These are phyloP conservation scores for Asclepias syriaca DNA, from an alignment of 257 asterid species.

Conservation along the genomic window DNA sequence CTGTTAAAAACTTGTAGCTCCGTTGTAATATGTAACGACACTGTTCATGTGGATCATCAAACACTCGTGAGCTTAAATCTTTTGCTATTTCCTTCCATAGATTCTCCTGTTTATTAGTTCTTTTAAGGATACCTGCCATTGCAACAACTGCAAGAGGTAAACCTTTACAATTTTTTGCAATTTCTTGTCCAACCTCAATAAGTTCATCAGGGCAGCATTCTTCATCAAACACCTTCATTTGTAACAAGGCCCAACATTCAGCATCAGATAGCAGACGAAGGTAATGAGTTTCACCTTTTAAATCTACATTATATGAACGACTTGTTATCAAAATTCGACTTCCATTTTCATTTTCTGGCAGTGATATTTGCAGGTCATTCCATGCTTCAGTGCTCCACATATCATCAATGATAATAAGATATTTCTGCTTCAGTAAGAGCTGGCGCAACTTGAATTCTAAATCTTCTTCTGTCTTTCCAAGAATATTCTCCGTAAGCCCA, in stretches of 20 bases:
- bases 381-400: constrained; percentile 5
- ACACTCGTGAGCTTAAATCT: not conserved
- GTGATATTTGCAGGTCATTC: not conserved
- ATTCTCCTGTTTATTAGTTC: not conserved
- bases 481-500: not conserved
- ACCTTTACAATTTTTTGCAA: not conserved
- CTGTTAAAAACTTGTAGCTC: not conserved
- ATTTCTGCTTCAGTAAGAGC: not conserved
- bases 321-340: not conserved
- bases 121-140: not conserved
- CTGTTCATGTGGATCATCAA: not conserved
- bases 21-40: not conserved
- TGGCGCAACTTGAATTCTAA: not conserved
- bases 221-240: not conserved
- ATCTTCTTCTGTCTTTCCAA: not conserved
- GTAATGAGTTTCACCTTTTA: not conserved
- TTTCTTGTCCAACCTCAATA: not conserved
- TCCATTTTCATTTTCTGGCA: not conserved
- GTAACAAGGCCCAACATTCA: not conserved
- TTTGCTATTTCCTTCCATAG: not conserved
- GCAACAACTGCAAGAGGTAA: constrained; percentile 6
- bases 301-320: not conserved
- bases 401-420: not conserved
- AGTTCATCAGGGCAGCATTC: not conserved
- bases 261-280: not conserved